phyloP scores from a whole-genome alignment of 768 basidiomycete species.

The Russula griseocarnosa region DNA sequence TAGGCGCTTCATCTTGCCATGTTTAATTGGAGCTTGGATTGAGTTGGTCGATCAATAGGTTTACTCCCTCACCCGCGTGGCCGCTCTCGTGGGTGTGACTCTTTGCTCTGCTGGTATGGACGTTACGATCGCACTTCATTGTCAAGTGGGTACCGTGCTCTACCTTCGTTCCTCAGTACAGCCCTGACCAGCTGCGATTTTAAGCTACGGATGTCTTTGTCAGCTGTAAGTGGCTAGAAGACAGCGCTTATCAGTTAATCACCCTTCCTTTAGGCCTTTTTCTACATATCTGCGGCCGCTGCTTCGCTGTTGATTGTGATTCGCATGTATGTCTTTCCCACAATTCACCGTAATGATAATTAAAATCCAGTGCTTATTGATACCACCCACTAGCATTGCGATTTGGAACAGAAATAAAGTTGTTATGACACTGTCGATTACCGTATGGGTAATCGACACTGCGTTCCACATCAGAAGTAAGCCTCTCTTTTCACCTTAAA shows the following conservation, averaged over 20 bases:
- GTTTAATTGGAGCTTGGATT: too few relatives aligned
- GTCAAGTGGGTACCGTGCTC: background rate
- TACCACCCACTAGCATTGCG: background rate
- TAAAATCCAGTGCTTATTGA: background rate
- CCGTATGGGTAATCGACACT: too few relatives aligned
- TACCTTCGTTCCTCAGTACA: background rate
- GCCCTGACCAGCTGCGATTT: background rate
- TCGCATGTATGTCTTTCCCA: slow-evolving; percentile 2
- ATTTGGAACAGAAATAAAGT: slow-evolving; percentile 3
- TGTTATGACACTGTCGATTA: background rate
- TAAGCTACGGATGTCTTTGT: background rate
- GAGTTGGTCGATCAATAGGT: too few relatives aligned
- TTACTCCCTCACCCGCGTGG: too few relatives aligned
- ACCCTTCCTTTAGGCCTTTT: background rate
- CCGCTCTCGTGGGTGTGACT: background rate
- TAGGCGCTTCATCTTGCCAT: too few relatives aligned
- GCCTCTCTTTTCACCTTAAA: too few relatives aligned
- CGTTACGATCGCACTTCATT: background rate
- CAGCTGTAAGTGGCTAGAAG: background rate
- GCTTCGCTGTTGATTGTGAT: slow-evolving; percentile 1
- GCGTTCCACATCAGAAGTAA: too few relatives aligned
- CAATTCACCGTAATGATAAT: background rate
- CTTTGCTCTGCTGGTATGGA: background rate
- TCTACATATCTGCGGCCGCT: background rate
- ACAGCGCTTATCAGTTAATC: background rate